A percentile compares a stretch with the other conserved stretches of the same genome.
These are phyloP conservation scores for Rhynchosporium agropyri DNA, from an alignment of 2,329 filamentous ascomycete genomes.

Conservation along the genomic window DNA sequence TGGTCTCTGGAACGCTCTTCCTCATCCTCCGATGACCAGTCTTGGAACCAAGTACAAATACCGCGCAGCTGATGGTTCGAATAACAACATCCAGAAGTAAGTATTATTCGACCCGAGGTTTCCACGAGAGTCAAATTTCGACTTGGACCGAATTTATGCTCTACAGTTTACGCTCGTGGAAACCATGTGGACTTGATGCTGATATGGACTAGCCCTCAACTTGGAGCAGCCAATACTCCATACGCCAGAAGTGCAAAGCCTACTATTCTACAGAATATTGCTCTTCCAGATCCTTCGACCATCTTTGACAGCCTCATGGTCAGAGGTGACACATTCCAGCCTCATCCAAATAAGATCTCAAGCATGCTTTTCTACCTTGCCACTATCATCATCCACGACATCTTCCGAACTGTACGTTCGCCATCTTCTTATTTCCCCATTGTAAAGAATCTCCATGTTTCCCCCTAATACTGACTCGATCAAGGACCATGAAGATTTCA, in stretches of 20 bases:
- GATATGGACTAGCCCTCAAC: slow-evolving; percentile 49
- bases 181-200: not conserved
- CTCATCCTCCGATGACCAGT: slow-evolving; percentile 71
- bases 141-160: too few species aligned
- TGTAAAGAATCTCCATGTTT: not conserved
- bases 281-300: slow-evolving; percentile 64
- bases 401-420: slow-evolving; percentile 59
- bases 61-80: slow-evolving; percentile 68
- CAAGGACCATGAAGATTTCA: slow-evolving; percentile 59
- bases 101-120: not conserved
- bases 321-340: slow-evolving; percentile 52
- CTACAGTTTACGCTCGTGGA: too few species aligned
- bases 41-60: slow-evolving; percentile 65
- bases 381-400: slow-evolving; percentile 66
- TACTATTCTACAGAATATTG: slow-evolving; percentile 60
- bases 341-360: slow-evolving; percentile 73
- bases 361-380: slow-evolving; percentile 76
- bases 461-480: slow-evolving; percentile 15
- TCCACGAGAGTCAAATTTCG: not conserved
- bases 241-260: slow-evolving; percentile 69
- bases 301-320: slow-evolving; percentile 67
- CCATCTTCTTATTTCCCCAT: not conserved
- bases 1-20: slow-evolving; percentile 70
- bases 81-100: slow-evolving; percentile 65
- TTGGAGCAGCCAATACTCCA: slow-evolving; percentile 67